A percentile compares a stretch with the other conserved stretches of the same genome.
phyloP scores from a whole-genome alignment of 2,329 filamentous ascomycete genomes.

The Talaromyces sp. region DNA sequence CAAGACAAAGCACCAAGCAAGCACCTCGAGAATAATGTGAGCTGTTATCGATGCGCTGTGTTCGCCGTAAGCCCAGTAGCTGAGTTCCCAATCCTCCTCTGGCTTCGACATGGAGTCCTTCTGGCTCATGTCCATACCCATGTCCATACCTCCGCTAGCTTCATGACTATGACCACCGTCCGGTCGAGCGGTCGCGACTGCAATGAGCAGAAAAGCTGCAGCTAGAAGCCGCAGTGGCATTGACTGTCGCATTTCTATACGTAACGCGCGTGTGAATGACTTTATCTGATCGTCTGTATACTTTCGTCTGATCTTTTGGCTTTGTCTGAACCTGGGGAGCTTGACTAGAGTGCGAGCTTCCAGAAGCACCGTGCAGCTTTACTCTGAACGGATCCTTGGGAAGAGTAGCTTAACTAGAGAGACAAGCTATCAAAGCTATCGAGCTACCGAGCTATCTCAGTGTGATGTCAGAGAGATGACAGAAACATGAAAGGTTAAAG shows the following conservation, averaged over 20 bases:
- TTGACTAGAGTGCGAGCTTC: not conserved
- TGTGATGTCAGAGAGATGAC: slow-evolving; percentile 9
- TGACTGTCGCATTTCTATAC: not conserved
- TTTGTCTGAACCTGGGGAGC: not conserved
- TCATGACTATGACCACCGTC: slow-evolving; percentile 27
- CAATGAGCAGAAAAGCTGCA: slow-evolving; percentile 28
- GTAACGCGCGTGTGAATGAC: not conserved
- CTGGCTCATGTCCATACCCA: slow-evolving; percentile 25
- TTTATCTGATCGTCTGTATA: not conserved
- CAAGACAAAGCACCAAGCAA: slow-evolving; percentile 69
- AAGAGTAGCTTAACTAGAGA: not conserved
- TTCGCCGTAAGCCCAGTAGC: slow-evolving; percentile 43
- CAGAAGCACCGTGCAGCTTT: not conserved
- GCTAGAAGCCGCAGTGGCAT: slow-evolving; percentile 21
- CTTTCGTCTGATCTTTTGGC: not conserved
- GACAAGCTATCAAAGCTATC: not conserved
- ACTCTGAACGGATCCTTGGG: not conserved
- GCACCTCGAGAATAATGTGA: slow-evolving; percentile 67
- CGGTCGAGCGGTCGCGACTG: slow-evolving; percentile 25
- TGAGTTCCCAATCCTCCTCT: slow-evolving; percentile 29
- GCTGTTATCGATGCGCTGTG: slow-evolving; percentile 55
- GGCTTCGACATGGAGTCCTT: slow-evolving; percentile 20
- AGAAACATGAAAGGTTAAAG: not conserved
- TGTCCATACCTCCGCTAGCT: slow-evolving; percentile 29
- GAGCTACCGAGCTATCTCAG: not conserved